A percentile compares a stretch with the other conserved stretches of the same genome.
Conservation (phyloP, 306 rosid genomes). For the Trichosanthes truncata region DNA sequence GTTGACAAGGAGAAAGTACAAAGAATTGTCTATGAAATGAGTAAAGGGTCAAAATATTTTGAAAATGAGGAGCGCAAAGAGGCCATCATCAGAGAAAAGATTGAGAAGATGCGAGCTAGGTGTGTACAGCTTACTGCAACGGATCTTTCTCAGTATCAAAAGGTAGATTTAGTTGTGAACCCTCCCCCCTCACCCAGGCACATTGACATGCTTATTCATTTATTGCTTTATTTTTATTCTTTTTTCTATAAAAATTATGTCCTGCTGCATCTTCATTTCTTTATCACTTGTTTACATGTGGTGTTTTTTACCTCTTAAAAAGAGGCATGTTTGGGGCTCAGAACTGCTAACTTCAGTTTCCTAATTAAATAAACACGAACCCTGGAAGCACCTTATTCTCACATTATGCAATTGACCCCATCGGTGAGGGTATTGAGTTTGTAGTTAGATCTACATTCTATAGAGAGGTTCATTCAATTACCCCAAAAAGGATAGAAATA, state of each 20-base stretch:
- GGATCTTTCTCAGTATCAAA: constrained; percentile 42
- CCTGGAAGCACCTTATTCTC: neutral
- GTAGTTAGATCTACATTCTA: neutral
- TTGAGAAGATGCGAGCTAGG: constrained; percentile 54
- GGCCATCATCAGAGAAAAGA: constrained; percentile 52
- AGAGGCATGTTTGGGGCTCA: neutral
- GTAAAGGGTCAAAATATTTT: constrained; percentile 88
- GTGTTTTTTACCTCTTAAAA: neutral
- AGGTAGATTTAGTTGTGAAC: constrained; percentile 23
- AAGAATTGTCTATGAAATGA: constrained; percentile 77
- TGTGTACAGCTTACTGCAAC: constrained; percentile 39
- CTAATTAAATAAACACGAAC: neutral
- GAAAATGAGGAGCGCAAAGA: constrained; percentile 87
- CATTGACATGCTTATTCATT: neutral
- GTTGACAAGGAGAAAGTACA: constrained; percentile 92
- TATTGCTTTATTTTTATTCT: neutral
- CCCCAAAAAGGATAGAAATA: neutral
- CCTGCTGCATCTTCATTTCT: neutral
- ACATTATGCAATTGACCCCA: neutral
- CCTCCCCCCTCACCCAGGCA: neutral
- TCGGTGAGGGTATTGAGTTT: neutral
- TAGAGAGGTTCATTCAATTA: neutral
- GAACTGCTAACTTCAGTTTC: neutral
- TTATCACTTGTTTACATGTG: neutral
- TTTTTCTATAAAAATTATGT: neutral